Percentiles rank a stretch among this genome's conserved stretches.
Conservation (phyloP, 306 rosid genomes). For the Arachis stenosperma region DNA sequence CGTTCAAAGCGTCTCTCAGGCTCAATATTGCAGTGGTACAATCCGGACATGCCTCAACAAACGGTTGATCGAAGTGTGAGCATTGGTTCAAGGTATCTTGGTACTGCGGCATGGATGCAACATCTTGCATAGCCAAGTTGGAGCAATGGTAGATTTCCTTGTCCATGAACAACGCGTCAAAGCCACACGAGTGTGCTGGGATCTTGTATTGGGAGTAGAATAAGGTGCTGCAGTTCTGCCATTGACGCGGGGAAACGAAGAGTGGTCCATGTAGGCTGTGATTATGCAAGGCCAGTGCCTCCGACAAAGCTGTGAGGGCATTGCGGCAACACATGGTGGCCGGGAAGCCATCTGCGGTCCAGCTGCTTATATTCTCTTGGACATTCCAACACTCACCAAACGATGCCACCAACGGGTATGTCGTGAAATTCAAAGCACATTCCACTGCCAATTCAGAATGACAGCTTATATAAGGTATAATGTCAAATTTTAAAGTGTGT, state of each 20-base stretch:
- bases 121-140: not conserved
- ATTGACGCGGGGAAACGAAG: slow-evolving; percentile 43
- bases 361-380: slow-evolving; percentile 35
- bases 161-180: slow-evolving; percentile 37
- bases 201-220: slow-evolving; percentile 36
- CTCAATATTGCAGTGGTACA: slow-evolving; percentile 42
- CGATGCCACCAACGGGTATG: slow-evolving; percentile 38
- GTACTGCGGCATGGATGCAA: slow-evolving; percentile 29
- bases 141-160: slow-evolving; percentile 39
- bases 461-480: too few relatives aligned
- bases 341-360: slow-evolving; percentile 54
- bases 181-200: slow-evolving; percentile 49
- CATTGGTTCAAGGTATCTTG: slow-evolving; percentile 43
- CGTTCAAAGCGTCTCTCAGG: slow-evolving; percentile 30
- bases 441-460: slow-evolving; percentile 36
- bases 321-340: slow-evolving; percentile 67
- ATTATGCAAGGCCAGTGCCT: slow-evolving; percentile 48
- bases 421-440: slow-evolving; percentile 53
- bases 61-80: slow-evolving; percentile 38
- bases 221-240: slow-evolving; percentile 43
- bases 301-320: slow-evolving; percentile 49
- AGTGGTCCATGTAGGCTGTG: not conserved
- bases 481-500: too few relatives aligned
- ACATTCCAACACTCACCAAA: slow-evolving; percentile 47
- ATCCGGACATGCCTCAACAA: slow-evolving; percentile 35